phyloP scores from a whole-genome alignment of 345 rosid species.

The Eucalyptus pumila region DNA sequence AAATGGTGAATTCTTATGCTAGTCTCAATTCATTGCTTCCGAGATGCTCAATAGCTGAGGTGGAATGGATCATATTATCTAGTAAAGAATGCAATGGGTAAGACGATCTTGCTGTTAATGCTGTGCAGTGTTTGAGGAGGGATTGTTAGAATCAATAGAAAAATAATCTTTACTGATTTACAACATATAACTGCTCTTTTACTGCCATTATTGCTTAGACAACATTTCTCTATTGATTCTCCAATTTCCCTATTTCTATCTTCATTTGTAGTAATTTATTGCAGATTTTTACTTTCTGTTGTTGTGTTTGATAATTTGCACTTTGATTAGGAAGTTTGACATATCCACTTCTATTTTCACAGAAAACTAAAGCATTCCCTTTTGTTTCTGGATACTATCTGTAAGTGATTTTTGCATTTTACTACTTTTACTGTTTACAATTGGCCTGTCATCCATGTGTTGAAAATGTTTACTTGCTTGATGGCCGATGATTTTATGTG shows the following conservation, averaged over 20 bases:
- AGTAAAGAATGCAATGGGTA: background rate
- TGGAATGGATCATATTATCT: background rate
- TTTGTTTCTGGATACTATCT: background rate
- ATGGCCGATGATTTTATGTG: background rate
- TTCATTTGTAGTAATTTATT: background rate
- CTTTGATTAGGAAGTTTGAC: background rate
- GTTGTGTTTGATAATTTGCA: background rate
- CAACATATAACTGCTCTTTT: background rate
- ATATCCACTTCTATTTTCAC: background rate
- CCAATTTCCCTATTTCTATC: background rate
- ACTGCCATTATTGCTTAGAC: background rate
- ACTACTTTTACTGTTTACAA: background rate
- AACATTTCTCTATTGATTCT: background rate
- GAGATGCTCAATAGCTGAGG: too few species aligned
- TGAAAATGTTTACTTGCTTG: background rate
- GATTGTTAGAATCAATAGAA: background rate
- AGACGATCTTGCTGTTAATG: background rate
- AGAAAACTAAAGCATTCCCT: background rate
- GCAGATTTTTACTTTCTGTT: background rate
- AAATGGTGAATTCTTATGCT: too few species aligned
- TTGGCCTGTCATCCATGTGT: background rate
- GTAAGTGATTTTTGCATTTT: too few species aligned
- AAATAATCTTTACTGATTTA: too few species aligned
- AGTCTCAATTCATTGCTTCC: too few species aligned
- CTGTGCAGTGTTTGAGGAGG: background rate